Evolutionary conservation across 192 early-diverging fungal genomes (phyloP), one percentile per base, ranked within the genome.

Genomic region (Coemansia sp.): DNA sequence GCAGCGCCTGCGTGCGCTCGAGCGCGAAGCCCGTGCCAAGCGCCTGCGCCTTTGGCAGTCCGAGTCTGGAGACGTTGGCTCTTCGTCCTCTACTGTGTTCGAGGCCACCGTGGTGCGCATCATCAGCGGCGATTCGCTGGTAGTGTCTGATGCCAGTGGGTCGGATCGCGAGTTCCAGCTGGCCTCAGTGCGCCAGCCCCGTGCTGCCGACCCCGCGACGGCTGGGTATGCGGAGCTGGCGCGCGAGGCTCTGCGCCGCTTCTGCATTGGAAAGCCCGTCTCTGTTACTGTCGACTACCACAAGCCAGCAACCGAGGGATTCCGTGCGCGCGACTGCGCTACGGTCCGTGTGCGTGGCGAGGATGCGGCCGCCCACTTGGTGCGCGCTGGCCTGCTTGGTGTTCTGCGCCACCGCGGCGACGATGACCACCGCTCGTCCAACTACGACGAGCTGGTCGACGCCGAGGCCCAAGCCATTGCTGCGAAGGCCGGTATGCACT

Each of bases 221-320:
- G 87, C 88, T 9, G 90, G 89, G 8, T 96, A 94, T 73, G 85
- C 92, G 36, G 88, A 88, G 70, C 91, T 96, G 60, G 94, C 95
- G 16, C 88, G 88, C 67, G 97, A 99, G 72, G 87, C 88, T 60
- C 84, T 99, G 43, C 89, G 97, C 34, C 90, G 91, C 63, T 85
- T 88, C 48, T 80, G 93, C 62, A 94, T 99, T 66, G 97, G 95
- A 28, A 92, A 92, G 71, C 83, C 84, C 33, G 96, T 93, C n/a
- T 80, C 74, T 4, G 71, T 74, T 59, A 67, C 78, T 82, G 42
- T 86, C 74, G 97, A 96, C 69, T 99, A 93, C 72, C 73, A 89
- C 66, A 94, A 95, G 66, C 93, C 94, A n/a, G 90, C 95, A 3
- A 84, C 88, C 38, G 95, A 92, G 46, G 85, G 84, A 23, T 95